Evolutionary conservation across 176 grass and related monocot species (phyloP).

Genomic region (Dendrocalamus sinicus): DNA sequence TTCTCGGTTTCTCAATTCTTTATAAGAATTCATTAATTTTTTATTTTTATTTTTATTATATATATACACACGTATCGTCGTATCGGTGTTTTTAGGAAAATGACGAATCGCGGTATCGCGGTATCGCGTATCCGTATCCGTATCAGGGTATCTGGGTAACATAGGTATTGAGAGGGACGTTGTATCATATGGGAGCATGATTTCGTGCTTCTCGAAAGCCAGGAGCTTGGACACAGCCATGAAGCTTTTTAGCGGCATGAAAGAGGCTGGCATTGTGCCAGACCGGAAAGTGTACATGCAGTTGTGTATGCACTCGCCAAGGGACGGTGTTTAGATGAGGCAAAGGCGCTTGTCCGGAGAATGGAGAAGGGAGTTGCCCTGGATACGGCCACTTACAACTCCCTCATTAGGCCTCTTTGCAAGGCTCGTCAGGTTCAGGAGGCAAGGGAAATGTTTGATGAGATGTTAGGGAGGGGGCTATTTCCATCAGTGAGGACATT

Average conservation of each 20-base stretch:
- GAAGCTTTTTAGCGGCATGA: constrained; percentile 78
- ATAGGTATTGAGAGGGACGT: constrained; percentile 67
- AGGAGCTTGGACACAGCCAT: constrained; percentile 77
- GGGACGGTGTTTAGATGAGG: constrained; percentile 64
- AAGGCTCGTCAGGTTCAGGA: constrained; percentile 59
- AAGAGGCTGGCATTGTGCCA: constrained; percentile 61
- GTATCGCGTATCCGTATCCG: too few species aligned
- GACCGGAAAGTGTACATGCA: constrained; percentile 76
- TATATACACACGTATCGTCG: too few species aligned
- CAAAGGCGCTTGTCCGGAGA: constrained; percentile 57
- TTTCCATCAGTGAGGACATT: constrained; percentile 74
- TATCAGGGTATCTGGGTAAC: too few species aligned
- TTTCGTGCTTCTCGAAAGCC: constrained; percentile 83
- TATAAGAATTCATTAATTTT: too few species aligned
- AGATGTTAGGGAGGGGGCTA: constrained; percentile 68
- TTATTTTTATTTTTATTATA: too few species aligned
- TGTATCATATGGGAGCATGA: constrained; percentile 79
- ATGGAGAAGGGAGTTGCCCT: constrained; percentile 71
- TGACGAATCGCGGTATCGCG: too few species aligned
- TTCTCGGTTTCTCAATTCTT: too few species aligned
- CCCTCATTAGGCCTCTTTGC: constrained; percentile 79
- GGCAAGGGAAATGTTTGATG: constrained; percentile 68
- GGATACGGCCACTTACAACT: constrained; percentile 71
- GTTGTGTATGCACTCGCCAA: constrained; percentile 74
- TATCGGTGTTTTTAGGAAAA: too few species aligned